These are phyloP conservation scores for Syzygium aqueum DNA, from an alignment of 345 rosid species.

Conservation along the genomic window DNA sequence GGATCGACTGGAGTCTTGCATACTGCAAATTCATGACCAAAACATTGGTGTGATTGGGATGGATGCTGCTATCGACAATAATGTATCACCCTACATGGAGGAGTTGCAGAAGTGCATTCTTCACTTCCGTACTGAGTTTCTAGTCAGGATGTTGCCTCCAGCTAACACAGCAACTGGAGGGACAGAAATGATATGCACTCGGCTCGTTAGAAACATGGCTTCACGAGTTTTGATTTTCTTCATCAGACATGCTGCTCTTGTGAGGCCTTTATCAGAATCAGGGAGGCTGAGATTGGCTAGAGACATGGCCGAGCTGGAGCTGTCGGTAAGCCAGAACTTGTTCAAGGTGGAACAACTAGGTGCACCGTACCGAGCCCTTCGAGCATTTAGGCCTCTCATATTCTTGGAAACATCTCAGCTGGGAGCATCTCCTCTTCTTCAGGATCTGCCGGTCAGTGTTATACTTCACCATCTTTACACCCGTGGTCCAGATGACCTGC, in stretches of 20 bases:
- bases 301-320: constrained; percentile 99
- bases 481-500: constrained; percentile 86
- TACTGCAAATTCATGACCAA: constrained; percentile 89
- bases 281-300: constrained; percentile 95
- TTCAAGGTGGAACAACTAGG: constrained; percentile 98
- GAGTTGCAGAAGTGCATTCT: constrained; percentile 83
- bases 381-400: constrained; percentile 87
- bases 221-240: constrained; percentile 82
- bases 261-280: constrained; percentile 94
- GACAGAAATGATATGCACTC: constrained; percentile 86
- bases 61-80: constrained; percentile 83
- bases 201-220: constrained; percentile 80
- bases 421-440: constrained; percentile 75
- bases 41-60: constrained; percentile 60
- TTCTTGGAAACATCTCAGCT: constrained; percentile 90
- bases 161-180: constrained; percentile 42
- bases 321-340: constrained; percentile 87
- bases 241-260: constrained; percentile 85
- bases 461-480: constrained; percentile 89
- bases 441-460: constrained; percentile 80
- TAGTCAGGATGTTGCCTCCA: constrained; percentile 74
- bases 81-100: constrained; percentile 94
- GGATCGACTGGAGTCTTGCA: constrained; percentile 83
- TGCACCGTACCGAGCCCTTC: constrained; percentile 86
- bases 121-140: constrained; percentile 84